These are phyloP conservation scores for Monosporozyma servazzii DNA, from an alignment of 805 yeast genomes.

Conservation along the genomic window DNA sequence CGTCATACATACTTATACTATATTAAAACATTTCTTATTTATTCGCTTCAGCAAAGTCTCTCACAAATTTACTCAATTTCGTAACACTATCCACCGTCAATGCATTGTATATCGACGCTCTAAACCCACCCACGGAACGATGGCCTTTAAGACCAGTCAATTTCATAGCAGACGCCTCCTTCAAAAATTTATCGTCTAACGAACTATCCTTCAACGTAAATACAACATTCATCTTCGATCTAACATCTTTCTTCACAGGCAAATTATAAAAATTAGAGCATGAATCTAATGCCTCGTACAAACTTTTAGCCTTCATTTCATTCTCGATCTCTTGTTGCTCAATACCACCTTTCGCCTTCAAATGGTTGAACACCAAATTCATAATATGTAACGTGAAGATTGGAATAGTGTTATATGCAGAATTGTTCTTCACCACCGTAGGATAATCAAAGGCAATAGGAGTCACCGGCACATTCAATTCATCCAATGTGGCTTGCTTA, in stretches of 20 bases:
- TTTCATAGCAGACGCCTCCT: slow-evolving; percentile 49
- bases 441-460: slow-evolving; percentile 90
- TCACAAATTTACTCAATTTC: slow-evolving; percentile 46
- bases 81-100: slow-evolving; percentile 54
- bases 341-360: slow-evolving; percentile 67
- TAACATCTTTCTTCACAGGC: slow-evolving; percentile 52
- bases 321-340: slow-evolving; percentile 49
- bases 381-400: slow-evolving; percentile 84
- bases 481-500: slow-evolving; percentile 48
- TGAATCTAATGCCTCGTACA: slow-evolving; percentile 59
- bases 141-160: slow-evolving; percentile 88
- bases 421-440: slow-evolving; percentile 75
- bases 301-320: slow-evolving; percentile 47
- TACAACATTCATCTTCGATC: slow-evolving; percentile 91
- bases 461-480: slow-evolving; percentile 59
- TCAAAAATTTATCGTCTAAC: slow-evolving; percentile 59
- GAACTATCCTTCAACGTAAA: slow-evolving; percentile 64
- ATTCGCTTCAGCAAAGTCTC: slow-evolving; percentile 46
- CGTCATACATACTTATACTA: slow-evolving; percentile 11
- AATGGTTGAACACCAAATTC: slow-evolving; percentile 60
- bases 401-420: slow-evolving; percentile 93
- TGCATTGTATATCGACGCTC: slow-evolving; percentile 90
- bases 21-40: background rate
- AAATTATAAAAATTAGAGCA: slow-evolving; percentile 56
- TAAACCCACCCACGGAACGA: slow-evolving; percentile 93